phyloP scores from a whole-genome alignment of 768 basidiomycete species.

The Pisolithus sp. region DNA sequence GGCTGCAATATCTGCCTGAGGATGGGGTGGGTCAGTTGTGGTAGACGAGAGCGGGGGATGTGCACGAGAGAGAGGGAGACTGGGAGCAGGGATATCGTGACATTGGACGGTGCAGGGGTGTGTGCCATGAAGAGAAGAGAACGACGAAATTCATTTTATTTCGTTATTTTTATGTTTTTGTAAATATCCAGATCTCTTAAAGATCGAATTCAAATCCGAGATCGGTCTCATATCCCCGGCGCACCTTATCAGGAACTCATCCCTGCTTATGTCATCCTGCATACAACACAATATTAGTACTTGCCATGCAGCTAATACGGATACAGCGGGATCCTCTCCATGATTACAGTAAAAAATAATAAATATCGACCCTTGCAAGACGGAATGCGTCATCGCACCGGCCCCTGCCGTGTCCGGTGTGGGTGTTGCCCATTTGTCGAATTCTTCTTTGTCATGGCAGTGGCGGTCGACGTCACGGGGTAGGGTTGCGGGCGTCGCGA shows the following conservation, averaged over 20 bases:
- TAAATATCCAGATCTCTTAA: background rate
- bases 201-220: background rate
- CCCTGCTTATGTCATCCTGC: constrained; percentile 1
- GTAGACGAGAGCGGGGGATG: constrained; percentile 64
- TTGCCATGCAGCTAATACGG: background rate
- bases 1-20: constrained; percentile 66
- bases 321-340: background rate
- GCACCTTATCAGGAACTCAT: background rate
- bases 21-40: constrained; percentile 51
- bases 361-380: constrained; percentile 17
- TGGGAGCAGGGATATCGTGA: constrained; percentile 67
- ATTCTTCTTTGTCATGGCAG: constrained; percentile 7
- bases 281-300: no score
- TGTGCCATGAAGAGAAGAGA: constrained; percentile 17
- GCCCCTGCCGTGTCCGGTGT: background rate
- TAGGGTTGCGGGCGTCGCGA: constrained; percentile 15
- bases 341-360: constrained; percentile 31
- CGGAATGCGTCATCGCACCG: background rate
- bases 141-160: constrained; percentile 2
- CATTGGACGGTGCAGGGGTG: constrained; percentile 22
- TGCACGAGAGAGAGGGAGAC: constrained; percentile 68
- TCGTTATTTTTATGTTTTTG: background rate
- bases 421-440: constrained; percentile 3
- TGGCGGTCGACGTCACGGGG: constrained; percentile 2
- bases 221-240: background rate